phyloP scores from a whole-genome alignment of 768 basidiomycete species.

The Psilocybe sp. region DNA sequence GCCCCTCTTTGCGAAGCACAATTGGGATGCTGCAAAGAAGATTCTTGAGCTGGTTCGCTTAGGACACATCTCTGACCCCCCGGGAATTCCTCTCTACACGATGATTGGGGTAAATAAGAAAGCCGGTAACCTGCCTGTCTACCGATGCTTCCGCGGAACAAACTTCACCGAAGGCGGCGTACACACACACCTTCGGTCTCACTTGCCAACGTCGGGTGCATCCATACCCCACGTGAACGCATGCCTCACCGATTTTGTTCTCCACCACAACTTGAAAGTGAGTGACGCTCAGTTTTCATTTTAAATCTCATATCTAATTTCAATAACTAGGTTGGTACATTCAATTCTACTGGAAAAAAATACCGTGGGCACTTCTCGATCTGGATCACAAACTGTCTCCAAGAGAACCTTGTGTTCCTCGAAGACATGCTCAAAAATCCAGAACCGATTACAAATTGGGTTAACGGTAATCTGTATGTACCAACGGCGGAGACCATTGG shows the following conservation, averaged over 20 bases:
- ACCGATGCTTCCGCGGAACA: slow-evolving; percentile 26
- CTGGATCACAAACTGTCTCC: slow-evolving; percentile 21
- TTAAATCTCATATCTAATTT: not conserved
- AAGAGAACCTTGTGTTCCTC: slow-evolving; percentile 10
- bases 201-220: slow-evolving; percentile 19
- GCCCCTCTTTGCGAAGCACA: slow-evolving; percentile 26
- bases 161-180: slow-evolving; percentile 33
- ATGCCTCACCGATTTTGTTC: slow-evolving; percentile 20
- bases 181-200: slow-evolving; percentile 23
- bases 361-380: slow-evolving; percentile 22
- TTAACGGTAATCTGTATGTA: slow-evolving; percentile 17
- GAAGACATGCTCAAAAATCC: slow-evolving; percentile 7
- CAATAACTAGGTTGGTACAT: slow-evolving; percentile 19
- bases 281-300: slow-evolving; percentile 8
- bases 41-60: slow-evolving; percentile 22
- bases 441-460: slow-evolving; percentile 9
- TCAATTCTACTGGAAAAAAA: slow-evolving; percentile 17
- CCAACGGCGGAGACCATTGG: slow-evolving; percentile 12
- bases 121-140: slow-evolving; percentile 18
- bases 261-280: slow-evolving; percentile 27
- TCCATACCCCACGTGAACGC: slow-evolving; percentile 20
- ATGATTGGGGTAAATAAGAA: slow-evolving; percentile 17
- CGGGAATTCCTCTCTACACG: slow-evolving; percentile 23
- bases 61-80: slow-evolving; percentile 29
- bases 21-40: slow-evolving; percentile 27